Base-by-base conservation (phyloP, 176 grass and related monocot species). In the Elymus sibiricus region DNA sequence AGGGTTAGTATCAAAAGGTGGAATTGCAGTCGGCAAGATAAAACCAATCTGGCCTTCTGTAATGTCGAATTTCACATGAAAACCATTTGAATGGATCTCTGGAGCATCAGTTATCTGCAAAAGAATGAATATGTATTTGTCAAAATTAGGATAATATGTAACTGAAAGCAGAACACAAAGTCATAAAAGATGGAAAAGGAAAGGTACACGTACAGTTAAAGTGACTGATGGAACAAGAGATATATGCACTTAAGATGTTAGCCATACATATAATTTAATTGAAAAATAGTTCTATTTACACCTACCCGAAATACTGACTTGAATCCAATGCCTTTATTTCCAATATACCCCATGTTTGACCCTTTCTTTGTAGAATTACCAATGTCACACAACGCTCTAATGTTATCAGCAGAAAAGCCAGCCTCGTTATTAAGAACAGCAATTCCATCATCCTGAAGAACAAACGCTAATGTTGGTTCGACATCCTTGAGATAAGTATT, bases 291-390 rank as follows among this genome's bases (percentile, higher is more conserved):
- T 78, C 9, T 14, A 21, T 67, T 47, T 38, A 64, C 13, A 31
- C 79, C 56, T 88, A 94, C 93, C 93, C 90, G 84, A 74, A 94
- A 94, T 75, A 94, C 93, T 63, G 93, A 94, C 74, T 92, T 92
- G 61, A 94, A 94, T 74, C 93, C 87, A 86, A 94, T 92, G 72
- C 90, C 93, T 78, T 92, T 95, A 29, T 92, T 88, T n/a, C 93
- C 93, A 82, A 95, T 95, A 86, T 95, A 95, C 69, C 93, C 90
- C 58, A 37, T 82, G 82, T 64, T 83, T 76, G 82, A 88, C 77
- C 93, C 90, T 87, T 95, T 95, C 81, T 95, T 95, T 64, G 93
- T 95, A 79, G 90, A 95, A 87, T 88, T 90, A 26, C 90, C 93
- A 90, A 95, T 79, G 32, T 92, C 93, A 64, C 93, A 95, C 56